Evolutionary conservation across 2,329 filamentous ascomycete genomes (phyloP).

Genomic region (Botryotinia narcissicola): DNA sequence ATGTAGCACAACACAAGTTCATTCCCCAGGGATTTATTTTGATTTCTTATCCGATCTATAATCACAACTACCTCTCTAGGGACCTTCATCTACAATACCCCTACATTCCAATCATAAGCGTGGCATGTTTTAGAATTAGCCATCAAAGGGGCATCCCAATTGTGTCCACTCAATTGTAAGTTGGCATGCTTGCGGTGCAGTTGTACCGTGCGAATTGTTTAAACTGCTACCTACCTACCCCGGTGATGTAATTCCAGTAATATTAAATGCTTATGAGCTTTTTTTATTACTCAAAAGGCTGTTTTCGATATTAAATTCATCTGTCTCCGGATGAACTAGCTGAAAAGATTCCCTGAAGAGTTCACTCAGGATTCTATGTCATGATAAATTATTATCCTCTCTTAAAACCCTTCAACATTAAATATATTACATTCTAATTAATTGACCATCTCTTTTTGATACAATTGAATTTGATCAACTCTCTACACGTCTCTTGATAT

Average conservation of each 20-base stretch:
- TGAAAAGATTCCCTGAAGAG: neutral
- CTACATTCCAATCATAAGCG: neutral
- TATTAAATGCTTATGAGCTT: neutral
- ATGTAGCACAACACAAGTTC: neutral
- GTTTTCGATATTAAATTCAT: slow-evolving; percentile 2
- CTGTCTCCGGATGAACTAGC: neutral
- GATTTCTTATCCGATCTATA: neutral
- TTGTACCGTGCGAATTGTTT: neutral
- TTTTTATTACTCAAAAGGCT: neutral
- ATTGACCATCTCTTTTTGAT: neutral
- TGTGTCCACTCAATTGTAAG: neutral
- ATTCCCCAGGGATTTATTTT: neutral
- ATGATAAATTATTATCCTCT: neutral
- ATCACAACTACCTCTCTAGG: neutral
- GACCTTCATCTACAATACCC: neutral
- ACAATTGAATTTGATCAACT: neutral
- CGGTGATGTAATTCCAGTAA: neutral
- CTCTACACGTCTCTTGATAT: neutral
- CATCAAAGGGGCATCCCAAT: neutral
- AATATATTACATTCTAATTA: neutral
- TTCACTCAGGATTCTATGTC: neutral
- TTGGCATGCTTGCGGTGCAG: neutral
- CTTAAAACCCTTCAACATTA: neutral
- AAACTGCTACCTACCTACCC: neutral
- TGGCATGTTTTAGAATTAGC: neutral